Evolutionary conservation across 768 basidiomycete species (phyloP).

Genomic region (Rhodotorula graminis): DNA sequence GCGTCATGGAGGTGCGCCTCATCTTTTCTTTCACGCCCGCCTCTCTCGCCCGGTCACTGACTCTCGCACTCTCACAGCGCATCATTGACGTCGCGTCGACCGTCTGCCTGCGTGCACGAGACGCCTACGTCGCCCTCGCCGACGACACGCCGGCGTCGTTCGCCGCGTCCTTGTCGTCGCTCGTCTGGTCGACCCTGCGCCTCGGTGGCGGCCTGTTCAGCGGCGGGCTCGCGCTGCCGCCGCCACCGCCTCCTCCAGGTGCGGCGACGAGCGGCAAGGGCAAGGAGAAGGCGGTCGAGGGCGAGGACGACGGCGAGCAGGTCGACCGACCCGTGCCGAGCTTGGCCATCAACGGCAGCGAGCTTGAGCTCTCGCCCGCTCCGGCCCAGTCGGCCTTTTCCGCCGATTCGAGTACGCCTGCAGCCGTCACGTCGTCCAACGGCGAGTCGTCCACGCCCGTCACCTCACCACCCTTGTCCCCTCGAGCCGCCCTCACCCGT

Average conservation of each 20-base stretch:
- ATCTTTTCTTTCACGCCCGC: background rate
- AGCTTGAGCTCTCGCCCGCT: background rate
- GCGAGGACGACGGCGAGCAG: background rate
- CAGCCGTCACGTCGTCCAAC: background rate
- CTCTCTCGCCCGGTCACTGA: background rate
- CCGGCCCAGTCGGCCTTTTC: background rate
- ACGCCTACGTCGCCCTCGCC: conserved; percentile 23
- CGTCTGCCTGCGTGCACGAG: background rate
- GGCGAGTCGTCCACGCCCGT: background rate
- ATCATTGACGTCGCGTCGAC: conserved; percentile 27
- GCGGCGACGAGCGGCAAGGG: background rate
- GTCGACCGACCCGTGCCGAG: background rate
- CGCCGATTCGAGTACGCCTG: too few species aligned
- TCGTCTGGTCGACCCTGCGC: conserved; percentile 33
- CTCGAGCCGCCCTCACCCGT: background rate
- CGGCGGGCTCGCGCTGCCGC: conserved; percentile 15
- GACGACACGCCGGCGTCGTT: conserved; percentile 39
- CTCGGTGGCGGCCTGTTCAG: conserved; percentile 7
- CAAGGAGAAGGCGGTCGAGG: conserved; percentile 1
- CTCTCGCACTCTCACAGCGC: conserved; percentile 4
- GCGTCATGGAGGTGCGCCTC: conserved; percentile 30
- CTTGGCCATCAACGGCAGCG: background rate
- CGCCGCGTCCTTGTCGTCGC: conserved; percentile 31
- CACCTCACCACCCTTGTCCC: too few species aligned
- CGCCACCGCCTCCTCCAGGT: background rate